Percentiles rank a stretch among this genome's conserved stretches.
These are phyloP conservation scores for Elsinoe australis DNA, from an alignment of 2,329 filamentous ascomycete species.

Conservation along the genomic window DNA sequence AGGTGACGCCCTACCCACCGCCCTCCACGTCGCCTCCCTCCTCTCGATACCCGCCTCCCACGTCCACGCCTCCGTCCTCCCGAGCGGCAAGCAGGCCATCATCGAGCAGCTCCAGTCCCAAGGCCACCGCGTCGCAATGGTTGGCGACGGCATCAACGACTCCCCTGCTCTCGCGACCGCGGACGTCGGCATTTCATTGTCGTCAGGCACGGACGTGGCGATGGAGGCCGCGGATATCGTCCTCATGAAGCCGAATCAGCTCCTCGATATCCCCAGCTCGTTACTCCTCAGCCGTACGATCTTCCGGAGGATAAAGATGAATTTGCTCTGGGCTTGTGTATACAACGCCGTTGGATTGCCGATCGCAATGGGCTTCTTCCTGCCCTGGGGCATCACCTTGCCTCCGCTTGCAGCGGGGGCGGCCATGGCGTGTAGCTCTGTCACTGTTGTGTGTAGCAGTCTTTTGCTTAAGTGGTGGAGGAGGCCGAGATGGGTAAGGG, in stretches of 20 bases:
- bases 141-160: slow-evolving; percentile 97
- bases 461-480: slow-evolving; percentile 81
- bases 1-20: slow-evolving; percentile 79
- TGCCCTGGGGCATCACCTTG: slow-evolving; percentile 78
- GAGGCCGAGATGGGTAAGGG: slow-evolving; percentile 78
- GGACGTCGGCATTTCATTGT: slow-evolving; percentile 85
- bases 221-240: slow-evolving; percentile 97
- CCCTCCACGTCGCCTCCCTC: slow-evolving; percentile 69
- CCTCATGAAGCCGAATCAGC: slow-evolving; percentile 83
- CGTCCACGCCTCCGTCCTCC: slow-evolving; percentile 80
- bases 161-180: slow-evolving; percentile 89
- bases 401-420: slow-evolving; percentile 92
- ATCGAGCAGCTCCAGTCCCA: slow-evolving; percentile 65
- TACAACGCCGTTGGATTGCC: slow-evolving; percentile 90
- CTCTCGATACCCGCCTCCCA: slow-evolving; percentile 71
- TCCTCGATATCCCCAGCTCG: slow-evolving; percentile 86
- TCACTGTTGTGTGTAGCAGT: slow-evolving; percentile 80
- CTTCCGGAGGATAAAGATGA: slow-evolving; percentile 88
- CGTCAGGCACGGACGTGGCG: slow-evolving; percentile 88
- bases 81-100: slow-evolving; percentile 84
- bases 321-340: slow-evolving; percentile 82
- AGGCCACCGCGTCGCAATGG: slow-evolving; percentile 85
- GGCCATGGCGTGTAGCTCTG: slow-evolving; percentile 85
- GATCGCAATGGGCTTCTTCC: slow-evolving; percentile 93
- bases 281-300: slow-evolving; percentile 76